Conservation (phyloP, 352 stramenopile genomes). For the Peronospora farinosa region DNA sequence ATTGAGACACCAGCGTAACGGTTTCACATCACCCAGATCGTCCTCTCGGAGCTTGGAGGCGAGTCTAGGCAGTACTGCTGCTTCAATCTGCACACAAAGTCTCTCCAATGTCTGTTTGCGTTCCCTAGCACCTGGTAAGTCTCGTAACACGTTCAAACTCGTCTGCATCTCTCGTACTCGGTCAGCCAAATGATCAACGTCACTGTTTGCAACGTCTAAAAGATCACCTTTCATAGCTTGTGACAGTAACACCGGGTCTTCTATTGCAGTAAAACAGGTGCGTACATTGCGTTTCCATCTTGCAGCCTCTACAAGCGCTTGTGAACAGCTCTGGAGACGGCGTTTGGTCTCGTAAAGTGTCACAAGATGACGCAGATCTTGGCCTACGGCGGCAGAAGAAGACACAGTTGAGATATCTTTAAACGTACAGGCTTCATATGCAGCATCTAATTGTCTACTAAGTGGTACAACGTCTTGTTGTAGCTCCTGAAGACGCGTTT, state of each 20-base stretch:
- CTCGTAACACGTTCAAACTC: slow-evolving; percentile 54
- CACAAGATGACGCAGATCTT: slow-evolving; percentile 50
- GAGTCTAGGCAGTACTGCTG: slow-evolving; percentile 41
- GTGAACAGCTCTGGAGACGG: slow-evolving; percentile 53
- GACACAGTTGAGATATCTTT: not conserved
- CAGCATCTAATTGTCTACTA: slow-evolving; percentile 34
- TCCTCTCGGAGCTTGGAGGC: slow-evolving; percentile 34
- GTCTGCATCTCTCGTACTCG: slow-evolving; percentile 55
- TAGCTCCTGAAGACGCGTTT: slow-evolving; percentile 48
- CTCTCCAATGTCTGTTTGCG: slow-evolving; percentile 45
- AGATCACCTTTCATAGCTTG: slow-evolving; percentile 9
- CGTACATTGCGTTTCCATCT: slow-evolving; percentile 64
- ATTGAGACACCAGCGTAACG: slow-evolving; percentile 43
- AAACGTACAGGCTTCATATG: slow-evolving; percentile 27
- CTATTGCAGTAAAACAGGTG: slow-evolving; percentile 37
- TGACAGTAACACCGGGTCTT: slow-evolving; percentile 31
- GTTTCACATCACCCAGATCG: slow-evolving; percentile 34
- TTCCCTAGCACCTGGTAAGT: slow-evolving; percentile 56
- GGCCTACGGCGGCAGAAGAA: not conserved
- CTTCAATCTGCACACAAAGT: slow-evolving; percentile 52
- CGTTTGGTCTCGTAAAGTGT: slow-evolving; percentile 65
- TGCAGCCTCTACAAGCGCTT: slow-evolving; percentile 61
- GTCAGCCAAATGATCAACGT: slow-evolving; percentile 29
- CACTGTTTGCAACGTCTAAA: slow-evolving; percentile 2
- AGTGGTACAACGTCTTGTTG: slow-evolving; percentile 41